Evolutionary conservation across 768 basidiomycete genomes (phyloP).

Genomic region (Solioccasus polychromus): DNA sequence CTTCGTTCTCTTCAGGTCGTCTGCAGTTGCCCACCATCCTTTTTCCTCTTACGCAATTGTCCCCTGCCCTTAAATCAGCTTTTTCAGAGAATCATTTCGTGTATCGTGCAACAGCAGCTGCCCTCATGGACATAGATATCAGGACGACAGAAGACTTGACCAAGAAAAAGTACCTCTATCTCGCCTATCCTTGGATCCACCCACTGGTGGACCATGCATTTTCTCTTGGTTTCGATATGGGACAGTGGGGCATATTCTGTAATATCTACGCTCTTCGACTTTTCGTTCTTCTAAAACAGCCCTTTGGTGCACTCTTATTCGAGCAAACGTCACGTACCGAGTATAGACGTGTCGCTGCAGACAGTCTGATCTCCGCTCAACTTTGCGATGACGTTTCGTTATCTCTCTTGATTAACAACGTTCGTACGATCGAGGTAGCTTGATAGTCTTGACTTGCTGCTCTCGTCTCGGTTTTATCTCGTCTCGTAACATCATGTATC

Average conservation of each 20-base stretch:
- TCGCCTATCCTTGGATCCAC: conserved; percentile 16
- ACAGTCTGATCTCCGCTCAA: conserved; percentile 5
- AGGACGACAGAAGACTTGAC: conserved; percentile 2
- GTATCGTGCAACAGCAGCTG: conserved; percentile 3
- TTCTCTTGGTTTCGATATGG: too few species aligned
- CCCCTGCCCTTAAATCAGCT: too few species aligned
- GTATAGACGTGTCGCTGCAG: conserved; percentile 15
- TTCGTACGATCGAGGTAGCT: not conserved
- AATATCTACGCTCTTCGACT: not conserved
- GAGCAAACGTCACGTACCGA: not conserved
- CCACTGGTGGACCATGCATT: conserved; percentile 4
- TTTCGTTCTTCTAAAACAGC: not conserved
- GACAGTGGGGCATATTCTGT: not conserved
- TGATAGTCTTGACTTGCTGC: too few species aligned
- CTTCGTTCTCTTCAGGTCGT: not conserved
- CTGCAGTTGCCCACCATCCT: conserved; percentile 3
- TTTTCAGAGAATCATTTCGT: not conserved
- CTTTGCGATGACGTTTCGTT: not conserved
- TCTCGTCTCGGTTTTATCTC: too few species aligned
- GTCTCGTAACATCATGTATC: too few species aligned
- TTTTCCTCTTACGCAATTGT: not conserved
- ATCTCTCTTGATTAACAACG: not conserved
- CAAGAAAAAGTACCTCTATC: not conserved
- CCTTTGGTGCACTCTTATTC: too few species aligned
- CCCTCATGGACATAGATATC: conserved; percentile 3